phyloP scores from a whole-genome alignment of 768 basidiomycete genomes.

The Tylopilus subfusipes region DNA sequence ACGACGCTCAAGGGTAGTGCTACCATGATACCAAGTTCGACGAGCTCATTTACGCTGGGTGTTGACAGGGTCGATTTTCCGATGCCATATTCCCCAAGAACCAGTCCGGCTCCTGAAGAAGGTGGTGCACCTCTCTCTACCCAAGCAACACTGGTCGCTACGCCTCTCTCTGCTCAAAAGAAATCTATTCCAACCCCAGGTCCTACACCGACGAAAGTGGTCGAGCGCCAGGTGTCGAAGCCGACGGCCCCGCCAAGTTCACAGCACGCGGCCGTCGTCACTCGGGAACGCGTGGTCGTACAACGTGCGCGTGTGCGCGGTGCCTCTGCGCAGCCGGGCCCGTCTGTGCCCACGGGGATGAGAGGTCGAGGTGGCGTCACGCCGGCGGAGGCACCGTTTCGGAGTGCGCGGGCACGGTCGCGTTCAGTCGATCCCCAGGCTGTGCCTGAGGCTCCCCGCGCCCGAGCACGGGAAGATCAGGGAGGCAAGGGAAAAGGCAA shows the following conservation, averaged over 20 bases:
- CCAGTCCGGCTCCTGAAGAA: neutral
- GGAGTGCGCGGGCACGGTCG: conserved; percentile 22
- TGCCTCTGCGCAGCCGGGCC: conserved; percentile 12
- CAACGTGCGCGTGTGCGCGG: conserved; percentile 8
- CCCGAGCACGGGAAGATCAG: neutral
- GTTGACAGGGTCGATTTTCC: conserved; percentile 4
- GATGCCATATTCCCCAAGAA: neutral
- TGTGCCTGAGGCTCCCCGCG: neutral
- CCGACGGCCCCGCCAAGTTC: conserved; percentile 5
- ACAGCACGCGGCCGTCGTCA: conserved; percentile 5
- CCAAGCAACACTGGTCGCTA: conserved; percentile 25
- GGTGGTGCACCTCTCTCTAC: conserved; percentile 18
- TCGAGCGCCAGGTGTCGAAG: neutral
- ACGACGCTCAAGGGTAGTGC: conserved; percentile 14
- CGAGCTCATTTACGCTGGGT: neutral
- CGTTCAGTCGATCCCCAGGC: conserved; percentile 19
- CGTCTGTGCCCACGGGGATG: neutral
- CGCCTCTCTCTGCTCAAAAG: conserved; percentile 11
- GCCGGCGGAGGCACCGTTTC: conserved; percentile 9
- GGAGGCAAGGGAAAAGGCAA: conserved; percentile 5
- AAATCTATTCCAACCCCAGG: neutral
- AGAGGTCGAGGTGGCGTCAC: neutral
- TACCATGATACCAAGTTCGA: neutral
- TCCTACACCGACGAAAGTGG: neutral
- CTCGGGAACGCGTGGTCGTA: neutral